phyloP scores from a whole-genome alignment of 805 yeast species.

The Saturnispora ahearnii region DNA sequence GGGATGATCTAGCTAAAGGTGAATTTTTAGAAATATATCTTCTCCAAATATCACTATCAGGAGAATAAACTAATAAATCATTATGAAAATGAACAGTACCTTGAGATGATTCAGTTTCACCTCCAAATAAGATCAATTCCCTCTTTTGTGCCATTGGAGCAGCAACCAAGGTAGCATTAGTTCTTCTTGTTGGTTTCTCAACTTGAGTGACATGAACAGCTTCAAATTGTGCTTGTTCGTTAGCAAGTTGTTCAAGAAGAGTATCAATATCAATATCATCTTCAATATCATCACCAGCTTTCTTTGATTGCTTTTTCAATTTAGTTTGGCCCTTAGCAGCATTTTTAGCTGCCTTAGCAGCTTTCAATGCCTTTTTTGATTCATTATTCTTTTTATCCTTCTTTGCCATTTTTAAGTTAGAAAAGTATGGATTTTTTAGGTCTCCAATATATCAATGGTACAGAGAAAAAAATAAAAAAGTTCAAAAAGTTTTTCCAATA shows the following conservation, averaged over 20 bases:
- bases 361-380: conserved; percentile 86
- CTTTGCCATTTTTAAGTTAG: not conserved
- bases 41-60: conserved; percentile 78
- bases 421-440: not conserved
- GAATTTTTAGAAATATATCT: conserved; percentile 69
- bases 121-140: conserved; percentile 84
- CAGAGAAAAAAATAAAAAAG: not conserved
- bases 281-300: conserved; percentile 69
- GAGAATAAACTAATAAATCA: conserved; percentile 64
- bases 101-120: conserved; percentile 46
- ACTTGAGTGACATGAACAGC: conserved; percentile 55
- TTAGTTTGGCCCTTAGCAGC: conserved; percentile 64
- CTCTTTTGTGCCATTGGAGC: conserved; percentile 66
- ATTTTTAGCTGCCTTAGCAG: conserved; percentile 75
- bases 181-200: conserved; percentile 55
- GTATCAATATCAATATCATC: conserved; percentile 85
- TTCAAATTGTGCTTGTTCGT: conserved; percentile 71
- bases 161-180: conserved; percentile 67
- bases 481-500: not conserved
- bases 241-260: conserved; percentile 64
- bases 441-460: too few species aligned
- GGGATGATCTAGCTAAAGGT: conserved; percentile 90
- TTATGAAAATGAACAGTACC: conserved; percentile 63
- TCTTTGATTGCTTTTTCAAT: conserved; percentile 61
- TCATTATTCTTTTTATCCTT: conserved; percentile 87